Base-by-base conservation (phyloP, 306 rosid genomes). In the Fragaria vesca region DNA sequence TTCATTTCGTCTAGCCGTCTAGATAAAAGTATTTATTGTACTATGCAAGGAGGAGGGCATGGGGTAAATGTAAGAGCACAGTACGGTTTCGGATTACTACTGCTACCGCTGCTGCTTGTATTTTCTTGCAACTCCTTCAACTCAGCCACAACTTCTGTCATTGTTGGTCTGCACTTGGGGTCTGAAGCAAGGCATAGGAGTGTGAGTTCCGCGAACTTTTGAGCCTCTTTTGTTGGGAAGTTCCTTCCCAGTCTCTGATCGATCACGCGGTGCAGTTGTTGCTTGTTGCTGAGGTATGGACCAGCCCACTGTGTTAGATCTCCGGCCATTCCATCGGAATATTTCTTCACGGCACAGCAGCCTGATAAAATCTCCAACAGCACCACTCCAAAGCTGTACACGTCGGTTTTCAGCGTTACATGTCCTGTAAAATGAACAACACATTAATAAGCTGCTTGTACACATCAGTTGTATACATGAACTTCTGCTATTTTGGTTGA, bases 351-450 rank as follows among this genome's bases (percentile, higher is more conserved):
- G 12, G 85, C 82, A 67, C 72, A 40, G 28, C 72, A 74, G 42
- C 85, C 89, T 1, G 82, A 77, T 3, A 85, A 74, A 57, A 85
- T 85, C 83, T 88, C 76, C n/a, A 88, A 73, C 20, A 88, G 72
- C 55, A 88, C 82, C 74, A 83, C 89, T 42, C 91, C 88, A 15
- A 87, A 87, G 82, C 88, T 81, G 75, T 88, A 83, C 5, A 81
- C 83, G 63, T 85, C 89, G 0, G 80, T 79, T 78, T 88, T 83
- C 16, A 60, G 61, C 8, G 89, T 88, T 71, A 85, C 79, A 54
- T 69, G 86, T 77, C 91, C 89, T 83, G 86, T 48, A 5, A 80
- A 69, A 52, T 45, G 24, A 62, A 55, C 45, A 52, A 11, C 21
- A 34, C 45, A 28, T 75, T 45, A 69, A 46, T 40, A 3, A 28